A percentile compares a stretch with the other conserved stretches of the same genome.
Conservation (phyloP, 371 early-diverging fungal genomes). For the Mortierella polycephala region DNA sequence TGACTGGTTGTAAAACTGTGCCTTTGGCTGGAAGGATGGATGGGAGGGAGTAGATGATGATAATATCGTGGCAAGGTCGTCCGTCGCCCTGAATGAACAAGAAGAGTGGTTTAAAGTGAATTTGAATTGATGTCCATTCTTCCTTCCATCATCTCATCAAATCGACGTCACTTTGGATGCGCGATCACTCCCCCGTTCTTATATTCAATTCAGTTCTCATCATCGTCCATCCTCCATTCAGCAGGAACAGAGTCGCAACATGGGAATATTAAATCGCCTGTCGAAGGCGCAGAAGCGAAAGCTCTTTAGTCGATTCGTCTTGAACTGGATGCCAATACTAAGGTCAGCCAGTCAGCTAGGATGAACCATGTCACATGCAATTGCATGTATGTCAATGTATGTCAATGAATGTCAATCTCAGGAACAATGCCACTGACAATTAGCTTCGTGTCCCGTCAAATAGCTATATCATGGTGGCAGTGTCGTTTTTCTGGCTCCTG, state of each 20-base stretch:
- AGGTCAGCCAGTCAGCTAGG: slow-evolving; percentile 18
- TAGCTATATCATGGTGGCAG: slow-evolving; percentile 60
- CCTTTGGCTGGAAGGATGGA: neutral
- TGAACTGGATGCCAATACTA: slow-evolving; percentile 38
- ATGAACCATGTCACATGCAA: neutral
- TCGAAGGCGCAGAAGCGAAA: slow-evolving; percentile 33
- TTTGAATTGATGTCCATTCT: too few relatives aligned
- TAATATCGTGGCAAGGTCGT: too few relatives aligned
- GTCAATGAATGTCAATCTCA: neutral
- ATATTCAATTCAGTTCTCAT: neutral
- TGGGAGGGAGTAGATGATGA: neutral
- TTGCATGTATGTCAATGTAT: neutral
- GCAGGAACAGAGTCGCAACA: slow-evolving; percentile 2
- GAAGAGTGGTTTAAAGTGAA: too few relatives aligned
- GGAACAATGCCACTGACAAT: slow-evolving; percentile 1
- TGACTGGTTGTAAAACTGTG: neutral
- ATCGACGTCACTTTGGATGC: slow-evolving; percentile 11
- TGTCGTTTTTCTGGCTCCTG: slow-evolving; percentile 63
- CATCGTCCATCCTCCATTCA: slow-evolving; percentile 1
- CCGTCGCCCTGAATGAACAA: too few relatives aligned
- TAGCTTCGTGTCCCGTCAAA: neutral
- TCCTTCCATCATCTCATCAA: too few relatives aligned
- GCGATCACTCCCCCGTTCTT: neutral
- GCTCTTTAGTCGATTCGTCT: slow-evolving; percentile 44
- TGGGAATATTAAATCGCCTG: slow-evolving; percentile 46